Evolutionary conservation across 2,329 filamentous ascomycete species (phyloP), one percentile per base, ranked within the genome.

Genomic region (Byssothecium circinans): DNA sequence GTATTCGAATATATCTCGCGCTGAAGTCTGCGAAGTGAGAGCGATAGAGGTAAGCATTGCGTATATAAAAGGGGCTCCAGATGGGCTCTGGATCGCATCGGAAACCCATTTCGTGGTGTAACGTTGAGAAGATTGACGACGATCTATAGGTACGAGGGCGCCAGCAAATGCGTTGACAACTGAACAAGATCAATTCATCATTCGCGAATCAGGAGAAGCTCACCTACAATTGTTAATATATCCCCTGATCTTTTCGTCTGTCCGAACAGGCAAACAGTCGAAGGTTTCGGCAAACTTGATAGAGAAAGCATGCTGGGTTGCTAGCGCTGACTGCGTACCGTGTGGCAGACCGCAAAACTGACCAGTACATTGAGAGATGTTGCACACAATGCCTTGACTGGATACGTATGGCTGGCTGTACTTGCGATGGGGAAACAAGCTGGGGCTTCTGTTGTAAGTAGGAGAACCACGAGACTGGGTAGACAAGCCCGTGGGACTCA

Each of bases 161-260:
- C 58, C 57, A 22, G 55, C 50, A 17, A 60, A 55, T 11, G 48
- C 45, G 37, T 52, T 45, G 18, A 62, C 47, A 38, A 65, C 65
- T 69, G 41, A 19, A 14, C 17, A 12, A 19, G 20, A 35, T 56
- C 49, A 56, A 53, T 51, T 47, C 30, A 20, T 50, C 27, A 52
- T 38, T 35, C 39, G 19, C 14, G 8, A 12, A 36, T 20, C 2
- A 30, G 33, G 17, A 25, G 33, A 14, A 22, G 17, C 35, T 7
- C 37, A 43, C 64, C 58, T 55, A 69, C 65, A 69, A 40, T 65
- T 61, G 29, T 63, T 45, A 19, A 69, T 53, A 8, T 67, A 44
- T 8, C 41, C 30, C 44, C 53, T 52, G 35, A 50, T 52, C 14
- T 55, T 56, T 11, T 30, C n/a, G 42, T 62, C 54, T 15, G 60